These are phyloP conservation scores for Astragalus glycyphyllos DNA, from an alignment of 306 rosid genomes.

Conservation along the genomic window DNA sequence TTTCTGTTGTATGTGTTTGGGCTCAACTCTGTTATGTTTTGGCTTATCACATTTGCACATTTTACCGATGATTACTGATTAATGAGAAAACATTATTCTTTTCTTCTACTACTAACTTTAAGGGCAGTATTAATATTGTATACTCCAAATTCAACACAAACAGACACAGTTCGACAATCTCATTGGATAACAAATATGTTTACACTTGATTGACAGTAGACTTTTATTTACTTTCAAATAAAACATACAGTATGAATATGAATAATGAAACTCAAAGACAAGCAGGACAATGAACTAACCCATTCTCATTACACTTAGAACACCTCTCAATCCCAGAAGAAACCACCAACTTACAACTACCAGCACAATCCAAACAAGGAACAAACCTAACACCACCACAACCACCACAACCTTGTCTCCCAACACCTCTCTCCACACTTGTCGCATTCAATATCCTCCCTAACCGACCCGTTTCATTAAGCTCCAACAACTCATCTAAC, in stretches of 20 bases:
- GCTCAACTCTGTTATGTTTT: no score
- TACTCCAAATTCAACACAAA: no score
- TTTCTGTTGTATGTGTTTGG: no score
- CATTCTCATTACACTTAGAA: constrained; percentile 77
- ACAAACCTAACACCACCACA: constrained; percentile 89
- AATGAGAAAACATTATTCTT: no score
- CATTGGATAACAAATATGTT: background rate
- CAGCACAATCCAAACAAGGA: constrained; percentile 86
- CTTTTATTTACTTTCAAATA: no score
- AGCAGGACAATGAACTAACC: constrained; percentile 69
- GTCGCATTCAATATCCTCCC: constrained; percentile 60
- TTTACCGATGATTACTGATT: no score
- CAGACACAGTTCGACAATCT: background rate
- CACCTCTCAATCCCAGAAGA: constrained; percentile 55
- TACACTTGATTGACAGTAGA: background rate
- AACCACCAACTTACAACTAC: constrained; percentile 67
- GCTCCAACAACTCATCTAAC: constrained; percentile 56
- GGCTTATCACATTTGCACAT: no score
- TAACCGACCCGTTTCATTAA: constrained; percentile 72
- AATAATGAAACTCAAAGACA: constrained; percentile 42
- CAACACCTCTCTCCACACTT: constrained; percentile 72
- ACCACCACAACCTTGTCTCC: constrained; percentile 65
- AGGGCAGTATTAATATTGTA: no score
- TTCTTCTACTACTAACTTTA: no score
- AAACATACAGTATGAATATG: background rate